phyloP scores from a whole-genome alignment of 2,329 filamentous ascomycete species.

The Zymoseptoria passerinii region DNA sequence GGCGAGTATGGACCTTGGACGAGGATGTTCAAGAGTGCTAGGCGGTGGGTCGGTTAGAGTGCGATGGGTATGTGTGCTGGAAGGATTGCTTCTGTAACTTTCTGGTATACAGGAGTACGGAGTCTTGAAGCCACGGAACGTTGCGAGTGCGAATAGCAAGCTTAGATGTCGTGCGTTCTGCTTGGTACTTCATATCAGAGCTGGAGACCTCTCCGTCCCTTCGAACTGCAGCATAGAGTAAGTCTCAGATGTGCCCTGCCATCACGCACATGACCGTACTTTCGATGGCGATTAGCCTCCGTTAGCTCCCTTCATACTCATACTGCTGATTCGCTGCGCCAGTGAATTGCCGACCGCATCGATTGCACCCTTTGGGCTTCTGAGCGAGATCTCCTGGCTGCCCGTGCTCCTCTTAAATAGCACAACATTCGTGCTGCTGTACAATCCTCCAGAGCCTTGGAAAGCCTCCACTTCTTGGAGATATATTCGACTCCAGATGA shows the following conservation, averaged over 20 bases:
- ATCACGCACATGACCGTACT: neutral
- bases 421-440: conserved; percentile 83
- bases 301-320: neutral
- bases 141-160: neutral
- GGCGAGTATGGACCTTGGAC: conserved; percentile 80
- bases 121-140: neutral
- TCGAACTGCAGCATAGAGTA: no score
- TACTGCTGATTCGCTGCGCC: conserved; percentile 69
- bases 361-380: conserved; percentile 80
- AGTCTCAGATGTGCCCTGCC: neutral
- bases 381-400: conserved; percentile 39
- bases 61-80: neutral
- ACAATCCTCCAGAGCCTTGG: conserved; percentile 74
- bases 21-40: conserved; percentile 76
- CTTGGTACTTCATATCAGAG: no score
- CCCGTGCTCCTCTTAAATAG: conserved; percentile 78
- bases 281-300: neutral
- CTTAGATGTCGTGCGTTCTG: neutral
- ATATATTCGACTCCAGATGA: conserved; percentile 91
- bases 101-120: neutral
- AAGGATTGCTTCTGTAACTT: neutral
- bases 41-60: conserved; percentile 66
- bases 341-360: conserved; percentile 89
- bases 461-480: conserved; percentile 75
- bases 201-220: no score